phyloP scores from a whole-genome alignment of 805 yeast species.

The Lipomyces spencermartinsiae region DNA sequence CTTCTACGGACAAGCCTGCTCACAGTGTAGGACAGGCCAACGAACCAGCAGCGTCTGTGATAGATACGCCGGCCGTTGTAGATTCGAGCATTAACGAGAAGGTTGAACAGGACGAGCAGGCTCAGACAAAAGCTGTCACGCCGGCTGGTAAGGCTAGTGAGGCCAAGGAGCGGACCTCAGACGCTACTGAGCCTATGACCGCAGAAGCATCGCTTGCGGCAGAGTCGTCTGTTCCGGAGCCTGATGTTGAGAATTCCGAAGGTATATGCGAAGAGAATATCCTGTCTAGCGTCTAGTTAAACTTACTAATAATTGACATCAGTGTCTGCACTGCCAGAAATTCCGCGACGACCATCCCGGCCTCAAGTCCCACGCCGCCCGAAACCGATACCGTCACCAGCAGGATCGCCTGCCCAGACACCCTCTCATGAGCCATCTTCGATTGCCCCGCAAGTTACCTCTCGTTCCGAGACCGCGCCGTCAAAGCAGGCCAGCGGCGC shows the following conservation, averaged over 20 bases:
- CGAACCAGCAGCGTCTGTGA: neutral
- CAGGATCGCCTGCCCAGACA: neutral
- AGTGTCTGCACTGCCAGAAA: constrained; percentile 5
- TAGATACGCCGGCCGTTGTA: neutral
- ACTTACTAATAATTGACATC: neutral
- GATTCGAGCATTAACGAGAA: constrained; percentile 3
- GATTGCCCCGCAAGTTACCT: neutral
- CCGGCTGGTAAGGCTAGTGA: neutral
- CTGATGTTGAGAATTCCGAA: neutral
- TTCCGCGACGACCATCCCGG: constrained; percentile 25
- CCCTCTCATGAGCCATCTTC: neutral
- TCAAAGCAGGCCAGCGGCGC: neutral
- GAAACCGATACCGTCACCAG: neutral
- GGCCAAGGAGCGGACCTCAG: neutral
- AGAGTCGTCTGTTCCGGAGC: neutral
- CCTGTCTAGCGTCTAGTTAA: neutral
- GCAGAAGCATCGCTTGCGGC: neutral
- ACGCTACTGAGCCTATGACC: neutral
- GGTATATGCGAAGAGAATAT: neutral
- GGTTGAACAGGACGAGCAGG: neutral
- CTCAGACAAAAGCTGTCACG: constrained; percentile 3
- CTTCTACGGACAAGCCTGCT: neutral
- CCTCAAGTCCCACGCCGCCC: constrained; percentile 28
- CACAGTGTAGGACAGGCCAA: neutral
- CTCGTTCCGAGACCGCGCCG: neutral